Evolutionary conservation across 2,329 filamentous ascomycete species (phyloP), one percentile per base, ranked within the genome.

Genomic region (Trichoderma atroviride): DNA sequence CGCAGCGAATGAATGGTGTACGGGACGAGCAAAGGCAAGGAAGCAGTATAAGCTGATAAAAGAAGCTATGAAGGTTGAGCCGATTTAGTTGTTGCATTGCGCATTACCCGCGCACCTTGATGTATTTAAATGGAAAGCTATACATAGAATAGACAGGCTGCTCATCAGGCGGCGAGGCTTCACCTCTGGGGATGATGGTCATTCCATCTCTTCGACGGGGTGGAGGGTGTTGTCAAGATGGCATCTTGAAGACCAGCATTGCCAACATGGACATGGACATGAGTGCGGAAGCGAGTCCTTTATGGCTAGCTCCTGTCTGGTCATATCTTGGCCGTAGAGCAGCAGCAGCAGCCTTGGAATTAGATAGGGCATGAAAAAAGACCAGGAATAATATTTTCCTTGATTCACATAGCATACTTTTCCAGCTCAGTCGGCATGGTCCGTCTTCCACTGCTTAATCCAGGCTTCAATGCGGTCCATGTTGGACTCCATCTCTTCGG

Each of bases 401-500:
- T 19, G 13, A 29, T 29, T 35, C 52, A 3, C 50, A 13, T 29
- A 24, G 22, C 27, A 53, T 3, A 11, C 9, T 47, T 4, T 0
- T 24, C 9, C 31, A 19, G 16, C 29, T 67, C 55, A 67, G n/a
- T 59, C 55, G 14, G 69, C 68, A 72, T 79, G 87, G 77, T 94
- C 87, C 78, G 86, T 85, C 83, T 88, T 93, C 96, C 96, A 98
- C 75, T 91, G 87, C 79, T 87, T 86, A 33, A 96, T 78, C 96
- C 96, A 99, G 67, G 84, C 80, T 78, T 92, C 89, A 71, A 98
- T 91, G 72, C 95, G 86, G 75, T 94, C 92, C 47, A 97, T 85
- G 78, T 99, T 99, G 71, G 83, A 87, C 75, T 99, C 95, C 79
- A 99, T 91, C 80, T 97, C 92, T 63, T 94, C 91, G 2, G 89